Conservation (phyloP, 306 rosid species). For the Begonia loranthoides region DNA sequence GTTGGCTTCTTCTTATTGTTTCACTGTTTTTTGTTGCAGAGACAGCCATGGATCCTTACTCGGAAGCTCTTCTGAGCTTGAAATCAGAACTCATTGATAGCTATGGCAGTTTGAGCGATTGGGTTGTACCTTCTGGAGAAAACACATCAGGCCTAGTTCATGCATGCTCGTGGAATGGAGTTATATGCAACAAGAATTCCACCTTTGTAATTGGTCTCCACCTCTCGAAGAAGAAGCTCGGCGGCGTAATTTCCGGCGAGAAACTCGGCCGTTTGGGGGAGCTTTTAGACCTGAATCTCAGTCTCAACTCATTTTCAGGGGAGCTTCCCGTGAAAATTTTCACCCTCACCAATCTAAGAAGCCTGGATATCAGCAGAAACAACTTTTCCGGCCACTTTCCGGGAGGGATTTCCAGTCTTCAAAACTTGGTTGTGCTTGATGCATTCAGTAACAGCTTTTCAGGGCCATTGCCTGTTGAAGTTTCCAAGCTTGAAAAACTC, state of each 20-base stretch:
- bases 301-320: slow-evolving; percentile 64
- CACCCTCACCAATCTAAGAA: slow-evolving; percentile 48
- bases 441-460: slow-evolving; percentile 90
- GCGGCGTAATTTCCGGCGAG: slow-evolving; percentile 49
- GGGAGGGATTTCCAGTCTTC: slow-evolving; percentile 34
- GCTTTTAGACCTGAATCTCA: slow-evolving; percentile 59
- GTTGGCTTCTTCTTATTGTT: slow-evolving; percentile 26
- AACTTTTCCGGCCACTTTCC: slow-evolving; percentile 82
- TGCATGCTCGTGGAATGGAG: slow-evolving; percentile 84
- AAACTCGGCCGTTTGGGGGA: slow-evolving; percentile 41
- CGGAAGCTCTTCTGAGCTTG: slow-evolving; percentile 65
- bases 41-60: slow-evolving; percentile 44
- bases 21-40: slow-evolving; percentile 23
- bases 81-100: slow-evolving; percentile 55
- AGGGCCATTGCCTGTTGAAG: slow-evolving; percentile 53
- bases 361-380: slow-evolving; percentile 72
- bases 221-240: slow-evolving; percentile 58
- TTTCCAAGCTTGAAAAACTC: slow-evolving; percentile 41
- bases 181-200: slow-evolving; percentile 48
- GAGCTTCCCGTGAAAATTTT: slow-evolving; percentile 49
- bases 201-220: slow-evolving; percentile 45
- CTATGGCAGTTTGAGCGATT: slow-evolving; percentile 40
- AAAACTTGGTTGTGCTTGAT: slow-evolving; percentile 40
- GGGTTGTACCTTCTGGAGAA: slow-evolving; percentile 34
- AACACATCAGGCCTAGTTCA: slow-evolving; percentile 30